These are phyloP conservation scores for Herpetospermum pedunculosum DNA, from an alignment of 306 rosid genomes.

Conservation along the genomic window DNA sequence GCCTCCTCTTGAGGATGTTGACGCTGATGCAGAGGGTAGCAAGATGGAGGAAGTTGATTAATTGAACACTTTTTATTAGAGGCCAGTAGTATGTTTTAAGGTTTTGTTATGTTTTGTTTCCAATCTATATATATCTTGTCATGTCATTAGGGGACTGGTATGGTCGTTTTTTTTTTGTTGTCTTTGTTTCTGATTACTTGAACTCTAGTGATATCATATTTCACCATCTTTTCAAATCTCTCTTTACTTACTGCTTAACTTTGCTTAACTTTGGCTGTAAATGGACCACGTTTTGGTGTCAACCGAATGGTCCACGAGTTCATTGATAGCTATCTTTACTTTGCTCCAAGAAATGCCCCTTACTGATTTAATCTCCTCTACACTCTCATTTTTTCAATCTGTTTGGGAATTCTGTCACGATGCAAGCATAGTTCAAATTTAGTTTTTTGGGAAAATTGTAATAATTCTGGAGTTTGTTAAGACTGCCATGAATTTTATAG, in stretches of 20 bases:
- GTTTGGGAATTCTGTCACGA: too few relatives aligned
- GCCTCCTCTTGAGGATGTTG: slow-evolving; percentile 80
- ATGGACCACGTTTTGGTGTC: background rate
- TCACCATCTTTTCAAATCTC: background rate
- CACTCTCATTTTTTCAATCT: too few relatives aligned
- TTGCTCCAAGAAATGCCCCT: too few relatives aligned
- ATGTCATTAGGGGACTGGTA: background rate
- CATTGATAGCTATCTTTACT: too few relatives aligned
- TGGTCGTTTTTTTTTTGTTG: too few relatives aligned
- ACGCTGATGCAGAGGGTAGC: slow-evolving; percentile 72
- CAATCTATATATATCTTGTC: background rate
- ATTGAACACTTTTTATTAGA: background rate
- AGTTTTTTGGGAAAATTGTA: too few relatives aligned
- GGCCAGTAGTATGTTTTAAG: background rate
- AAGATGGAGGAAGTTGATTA: slow-evolving; percentile 95
- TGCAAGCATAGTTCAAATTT: too few relatives aligned
- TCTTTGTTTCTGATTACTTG: background rate
- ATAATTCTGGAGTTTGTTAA: too few relatives aligned
- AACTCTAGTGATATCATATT: background rate
- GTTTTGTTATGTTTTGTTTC: background rate
- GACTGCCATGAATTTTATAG: too few relatives aligned
- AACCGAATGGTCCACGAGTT: too few relatives aligned
- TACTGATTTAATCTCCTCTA: too few relatives aligned
- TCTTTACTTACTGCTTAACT: background rate
- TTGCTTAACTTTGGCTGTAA: background rate